Conservation (phyloP, 805 yeast species). For the Saccharomycopsis olivae region DNA sequence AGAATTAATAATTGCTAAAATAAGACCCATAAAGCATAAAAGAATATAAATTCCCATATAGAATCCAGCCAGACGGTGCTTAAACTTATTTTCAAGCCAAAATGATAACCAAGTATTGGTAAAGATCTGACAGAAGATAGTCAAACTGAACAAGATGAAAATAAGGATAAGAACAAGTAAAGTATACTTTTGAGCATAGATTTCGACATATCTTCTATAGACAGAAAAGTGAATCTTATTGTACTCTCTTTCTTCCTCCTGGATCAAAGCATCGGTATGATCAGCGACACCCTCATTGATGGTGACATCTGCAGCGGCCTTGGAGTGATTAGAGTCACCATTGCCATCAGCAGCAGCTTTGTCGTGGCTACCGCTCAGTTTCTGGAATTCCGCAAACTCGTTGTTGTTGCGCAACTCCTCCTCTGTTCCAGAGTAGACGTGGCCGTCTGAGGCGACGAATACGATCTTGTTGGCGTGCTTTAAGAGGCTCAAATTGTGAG, state of each 20-base stretch:
- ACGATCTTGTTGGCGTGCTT: conserved; percentile 50
- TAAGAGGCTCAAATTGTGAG: conserved; percentile 61
- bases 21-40: conserved; percentile 39
- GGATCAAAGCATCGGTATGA: background rate
- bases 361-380: background rate
- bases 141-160: conserved; percentile 21
- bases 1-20: conserved; percentile 34
- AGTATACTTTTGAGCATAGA: conserved; percentile 44
- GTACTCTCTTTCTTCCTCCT: conserved; percentile 30
- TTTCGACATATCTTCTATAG: conserved; percentile 37
- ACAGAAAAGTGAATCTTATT: conserved; percentile 40
- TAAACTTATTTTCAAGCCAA: conserved; percentile 57
- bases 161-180: conserved; percentile 24
- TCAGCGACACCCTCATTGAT: background rate
- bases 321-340: too few species aligned
- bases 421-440: conserved; percentile 38
- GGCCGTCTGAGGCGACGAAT: conserved; percentile 44
- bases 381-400: conserved; percentile 34
- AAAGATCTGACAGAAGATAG: conserved; percentile 44
- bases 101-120: conserved; percentile 78
- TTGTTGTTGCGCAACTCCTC: conserved; percentile 33
- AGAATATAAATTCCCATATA: conserved; percentile 59
- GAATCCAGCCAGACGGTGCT: conserved; percentile 34
- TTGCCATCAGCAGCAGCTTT: background rate
- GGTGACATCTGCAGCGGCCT: background rate